Evolutionary conservation across 768 basidiomycete species (phyloP).

Genomic region (Cystobasidium ongulense): DNA sequence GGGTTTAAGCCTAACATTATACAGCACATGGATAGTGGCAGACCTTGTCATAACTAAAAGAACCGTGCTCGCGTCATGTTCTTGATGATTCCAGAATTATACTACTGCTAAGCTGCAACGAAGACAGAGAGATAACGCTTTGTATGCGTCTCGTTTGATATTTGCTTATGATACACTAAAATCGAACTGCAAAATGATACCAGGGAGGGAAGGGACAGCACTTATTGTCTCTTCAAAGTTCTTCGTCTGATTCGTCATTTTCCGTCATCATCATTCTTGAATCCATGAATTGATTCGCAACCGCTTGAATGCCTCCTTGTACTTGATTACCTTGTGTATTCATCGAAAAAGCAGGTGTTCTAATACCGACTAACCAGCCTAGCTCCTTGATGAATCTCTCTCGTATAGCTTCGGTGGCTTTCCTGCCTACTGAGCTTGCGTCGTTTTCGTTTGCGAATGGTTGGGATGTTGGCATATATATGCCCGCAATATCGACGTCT

Average conservation of each 20-base stretch:
- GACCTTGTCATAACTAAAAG: too few species aligned
- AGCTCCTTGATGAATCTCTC: conserved; percentile 37
- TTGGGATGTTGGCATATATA: neutral
- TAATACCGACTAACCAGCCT: conserved; percentile 38
- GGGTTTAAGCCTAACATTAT: too few species aligned
- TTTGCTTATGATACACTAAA: neutral
- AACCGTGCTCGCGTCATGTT: too few species aligned
- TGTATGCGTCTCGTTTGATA: neutral
- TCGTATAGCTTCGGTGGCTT: conserved; percentile 37
- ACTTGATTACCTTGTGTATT: neutral
- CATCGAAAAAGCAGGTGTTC: neutral
- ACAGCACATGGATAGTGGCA: too few species aligned
- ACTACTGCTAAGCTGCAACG: too few species aligned
- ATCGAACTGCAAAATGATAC: neutral
- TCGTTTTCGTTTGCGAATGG: neutral
- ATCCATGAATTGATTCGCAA: conserved; percentile 23
- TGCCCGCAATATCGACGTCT: neutral
- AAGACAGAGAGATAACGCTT: neutral
- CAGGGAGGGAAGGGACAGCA: neutral
- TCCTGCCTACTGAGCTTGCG: conserved; percentile 11
- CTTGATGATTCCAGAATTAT: too few species aligned
- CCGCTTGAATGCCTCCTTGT: conserved; percentile 9
- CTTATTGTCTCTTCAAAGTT: neutral
- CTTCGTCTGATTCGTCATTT: conserved; percentile 20
- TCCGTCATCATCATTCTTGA: conserved; percentile 7